Percentiles rank a stretch among this genome's conserved stretches.
Evolutionary conservation across 2,329 filamentous ascomycete genomes (phyloP).

Genomic region (Fusarium sororula): DNA sequence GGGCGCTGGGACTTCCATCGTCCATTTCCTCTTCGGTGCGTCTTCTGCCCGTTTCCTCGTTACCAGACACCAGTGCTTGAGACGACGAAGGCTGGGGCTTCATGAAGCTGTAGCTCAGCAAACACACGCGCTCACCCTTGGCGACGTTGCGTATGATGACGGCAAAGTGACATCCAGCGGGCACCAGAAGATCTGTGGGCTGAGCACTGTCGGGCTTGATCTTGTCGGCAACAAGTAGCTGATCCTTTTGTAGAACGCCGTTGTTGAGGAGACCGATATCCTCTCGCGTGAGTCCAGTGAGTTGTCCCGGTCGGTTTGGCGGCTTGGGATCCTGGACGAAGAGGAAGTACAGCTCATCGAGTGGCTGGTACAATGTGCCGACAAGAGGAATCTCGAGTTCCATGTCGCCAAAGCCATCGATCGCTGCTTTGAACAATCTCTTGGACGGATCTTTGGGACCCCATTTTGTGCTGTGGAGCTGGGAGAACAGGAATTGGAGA

Average conservation of each 20-base stretch:
- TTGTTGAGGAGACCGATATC: not conserved
- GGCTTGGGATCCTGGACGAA: not conserved
- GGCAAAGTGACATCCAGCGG: not conserved
- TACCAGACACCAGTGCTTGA: not conserved
- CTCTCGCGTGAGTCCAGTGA: not conserved
- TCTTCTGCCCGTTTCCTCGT: rapidly evolving
- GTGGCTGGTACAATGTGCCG: not conserved
- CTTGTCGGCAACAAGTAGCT: conserved; percentile 1
- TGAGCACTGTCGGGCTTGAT: not conserved
- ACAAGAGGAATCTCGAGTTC: not conserved
- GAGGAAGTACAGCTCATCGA: not conserved
- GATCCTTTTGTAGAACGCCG: not conserved
- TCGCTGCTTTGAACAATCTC: conserved; percentile 25
- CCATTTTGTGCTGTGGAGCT: conserved; percentile 26
- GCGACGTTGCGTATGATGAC: not conserved
- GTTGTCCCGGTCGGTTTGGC: not conserved
- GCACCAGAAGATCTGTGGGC: not conserved
- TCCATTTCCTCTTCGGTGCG: not conserved
- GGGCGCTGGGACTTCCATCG: not conserved
- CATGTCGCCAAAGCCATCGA: not conserved
- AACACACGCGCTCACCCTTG: not conserved
- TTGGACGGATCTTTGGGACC: conserved; percentile 21
- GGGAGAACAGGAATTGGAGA: conserved; percentile 10
- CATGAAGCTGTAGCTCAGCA: not conserved
- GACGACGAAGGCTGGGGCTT: not conserved